Base-by-base conservation (phyloP, 768 basidiomycete species). In the Exsudoporus frostii region DNA sequence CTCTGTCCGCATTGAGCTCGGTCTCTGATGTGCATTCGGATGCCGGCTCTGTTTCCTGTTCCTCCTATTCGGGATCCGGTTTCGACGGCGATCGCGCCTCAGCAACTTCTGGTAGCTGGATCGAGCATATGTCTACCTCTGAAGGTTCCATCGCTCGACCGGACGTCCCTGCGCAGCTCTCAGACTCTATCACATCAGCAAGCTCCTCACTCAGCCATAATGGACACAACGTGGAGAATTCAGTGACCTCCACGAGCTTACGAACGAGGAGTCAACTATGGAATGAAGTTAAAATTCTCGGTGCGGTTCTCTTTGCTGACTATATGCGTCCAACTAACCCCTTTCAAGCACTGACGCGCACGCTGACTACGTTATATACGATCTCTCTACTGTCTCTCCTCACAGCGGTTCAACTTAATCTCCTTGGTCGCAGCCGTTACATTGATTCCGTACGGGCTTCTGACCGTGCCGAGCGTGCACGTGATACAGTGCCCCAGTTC, bases 301-400 rank as follows among this genome's bases (percentile, higher is more conserved):
- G 82, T 95, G 30, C 85, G 91, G 87, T 63, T 43, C 80, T 37
- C 4, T 43, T 49, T 27, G 10, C 19, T 41, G 43, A 17, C n/a
- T 38, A 24, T 39, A 41, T 47, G 17, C 22, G 13, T 40, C 44
- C 15, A 48, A 50, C 50, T 57, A 27, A 56, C 15, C 22, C 17
- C 55, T 37, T 10, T 29, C 15, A 53, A 97, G 93, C 92, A 7
- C 81, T 98, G 53, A 96, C 94, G 2, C 79, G 95, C 49, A 86
- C 90, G 15, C 72, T 98, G 25, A 94, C 94, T 7, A 83, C 88
- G 0, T 71, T 95, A 22, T 98, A 98, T 69, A 83, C 93, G 14
- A 81, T 86, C 20, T 88, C 91, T 15, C 82, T 98, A 27, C 80
- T 98, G 39, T 81, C 87, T 17, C 79, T 98, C n/a, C 79, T 95